Evolutionary conservation across 331 rosid genomes (phyloP).

Genomic region (Phaseolus coccineus): DNA sequence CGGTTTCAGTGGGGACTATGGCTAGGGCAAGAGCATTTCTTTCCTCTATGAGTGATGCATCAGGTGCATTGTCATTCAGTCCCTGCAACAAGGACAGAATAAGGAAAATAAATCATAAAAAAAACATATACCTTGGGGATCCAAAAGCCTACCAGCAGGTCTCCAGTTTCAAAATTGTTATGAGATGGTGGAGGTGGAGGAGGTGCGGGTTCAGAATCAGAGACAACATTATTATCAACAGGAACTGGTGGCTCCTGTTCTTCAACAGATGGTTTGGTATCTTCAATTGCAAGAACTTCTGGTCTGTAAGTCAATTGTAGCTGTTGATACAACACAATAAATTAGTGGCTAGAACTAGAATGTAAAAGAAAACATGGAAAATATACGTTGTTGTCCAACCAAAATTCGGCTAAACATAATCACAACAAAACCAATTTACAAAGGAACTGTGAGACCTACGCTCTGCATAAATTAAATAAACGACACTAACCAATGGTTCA

Average conservation of each 20-base stretch:
- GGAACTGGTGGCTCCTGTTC: conserved; percentile 67
- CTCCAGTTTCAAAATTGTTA: conserved; percentile 74
- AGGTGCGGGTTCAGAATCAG: conserved; percentile 65
- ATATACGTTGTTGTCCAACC: conserved; percentile 11
- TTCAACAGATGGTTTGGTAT: conserved; percentile 62
- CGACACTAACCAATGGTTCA: conserved; percentile 84
- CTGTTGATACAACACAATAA: conserved; percentile 62
- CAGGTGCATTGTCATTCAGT: conserved; percentile 63
- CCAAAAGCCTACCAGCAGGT: conserved; percentile 70
- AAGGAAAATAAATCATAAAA: conserved; percentile 10
- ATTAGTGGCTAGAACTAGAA: conserved; percentile 32
- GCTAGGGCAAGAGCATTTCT: conserved; percentile 94
- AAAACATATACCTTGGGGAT: conserved; percentile 28
- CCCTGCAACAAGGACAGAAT: conserved; percentile 68
- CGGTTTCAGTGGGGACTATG: conserved; percentile 76
- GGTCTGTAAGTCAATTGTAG: conserved; percentile 95
- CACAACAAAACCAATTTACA: conserved; percentile 25
- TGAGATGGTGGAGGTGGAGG: conserved; percentile 63
- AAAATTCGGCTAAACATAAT: conserved; percentile 1
- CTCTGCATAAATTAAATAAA: conserved; percentile 16
- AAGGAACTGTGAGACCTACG: neutral
- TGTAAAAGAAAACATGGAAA: conserved; percentile 23
- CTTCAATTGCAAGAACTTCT: conserved; percentile 73
- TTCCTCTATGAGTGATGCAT: conserved; percentile 82
- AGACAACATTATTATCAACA: conserved; percentile 55